Percentiles rank a stretch among this genome's conserved stretches.
These are phyloP conservation scores for Astraeus odoratus DNA, from an alignment of 768 basidiomycete species.

Conservation along the genomic window DNA sequence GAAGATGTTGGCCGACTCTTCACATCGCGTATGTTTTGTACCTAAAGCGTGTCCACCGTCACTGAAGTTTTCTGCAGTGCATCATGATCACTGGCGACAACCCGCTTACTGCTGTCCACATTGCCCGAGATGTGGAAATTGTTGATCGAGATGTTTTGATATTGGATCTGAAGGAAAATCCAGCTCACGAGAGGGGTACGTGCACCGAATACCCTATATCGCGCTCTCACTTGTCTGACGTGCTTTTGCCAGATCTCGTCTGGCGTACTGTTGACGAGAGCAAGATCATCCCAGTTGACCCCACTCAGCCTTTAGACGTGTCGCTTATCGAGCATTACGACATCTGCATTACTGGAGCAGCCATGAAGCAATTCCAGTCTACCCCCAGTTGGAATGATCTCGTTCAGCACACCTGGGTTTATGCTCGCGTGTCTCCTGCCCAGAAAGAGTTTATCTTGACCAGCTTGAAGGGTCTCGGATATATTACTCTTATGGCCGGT, in stretches of 20 bases:
- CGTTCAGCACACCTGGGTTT: constrained; percentile 95
- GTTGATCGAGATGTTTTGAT: constrained; percentile 94
- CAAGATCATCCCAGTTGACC: constrained; percentile 82
- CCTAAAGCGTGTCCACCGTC: neutral
- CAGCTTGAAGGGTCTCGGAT: constrained; percentile 82
- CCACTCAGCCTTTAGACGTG: constrained; percentile 67
- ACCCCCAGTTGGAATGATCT: constrained; percentile 69
- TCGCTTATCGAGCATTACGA: constrained; percentile 82
- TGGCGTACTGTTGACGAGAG: constrained; percentile 95
- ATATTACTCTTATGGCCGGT: constrained; percentile 94
- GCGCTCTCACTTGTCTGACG: neutral
- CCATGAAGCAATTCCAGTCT: constrained; percentile 81
- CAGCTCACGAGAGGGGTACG: constrained; percentile 61
- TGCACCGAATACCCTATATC: constrained; percentile 1
- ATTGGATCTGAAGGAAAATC: constrained; percentile 81
- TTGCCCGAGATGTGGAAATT: constrained; percentile 94
- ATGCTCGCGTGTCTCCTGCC: constrained; percentile 91
- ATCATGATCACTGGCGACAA: constrained; percentile 99
- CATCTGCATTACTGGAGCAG: constrained; percentile 93
- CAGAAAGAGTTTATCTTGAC: constrained; percentile 97
- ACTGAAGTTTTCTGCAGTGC: constrained; percentile 47
- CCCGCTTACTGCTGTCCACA: constrained; percentile 93
- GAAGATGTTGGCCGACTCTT: constrained; percentile 93
- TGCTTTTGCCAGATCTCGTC: constrained; percentile 53
- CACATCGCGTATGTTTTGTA: constrained; percentile 72